Evolutionary conservation across 805 yeast genomes (phyloP).

Genomic region (Henningerozyma blattae): DNA sequence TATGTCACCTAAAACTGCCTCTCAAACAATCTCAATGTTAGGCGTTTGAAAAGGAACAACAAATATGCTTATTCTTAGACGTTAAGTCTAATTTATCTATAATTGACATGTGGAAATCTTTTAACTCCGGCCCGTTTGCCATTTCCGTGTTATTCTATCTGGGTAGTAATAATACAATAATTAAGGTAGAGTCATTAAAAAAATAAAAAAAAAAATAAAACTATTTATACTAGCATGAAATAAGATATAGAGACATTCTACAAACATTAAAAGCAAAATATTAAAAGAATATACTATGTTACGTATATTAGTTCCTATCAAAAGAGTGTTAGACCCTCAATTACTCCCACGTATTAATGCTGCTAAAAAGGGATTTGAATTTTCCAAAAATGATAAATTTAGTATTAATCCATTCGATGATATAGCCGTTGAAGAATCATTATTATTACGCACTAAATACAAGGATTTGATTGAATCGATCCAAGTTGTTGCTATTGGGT

Average conservation of each 20-base stretch:
- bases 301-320: constrained; percentile 78
- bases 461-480: constrained; percentile 62
- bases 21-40: too few species aligned
- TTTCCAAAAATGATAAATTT: constrained; percentile 80
- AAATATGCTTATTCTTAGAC: too few species aligned
- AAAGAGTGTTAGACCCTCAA: constrained; percentile 89
- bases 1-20: too few species aligned
- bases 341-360: constrained; percentile 86
- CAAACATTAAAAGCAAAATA: neutral
- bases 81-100: too few species aligned
- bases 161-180: too few species aligned
- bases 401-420: constrained; percentile 96
- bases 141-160: too few species aligned
- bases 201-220: too few species aligned
- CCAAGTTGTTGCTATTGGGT: constrained; percentile 89
- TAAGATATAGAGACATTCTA: neutral
- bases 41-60: too few species aligned
- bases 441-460: constrained; percentile 51
- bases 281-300: constrained; percentile 1
- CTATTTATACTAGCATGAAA: too few species aligned
- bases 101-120: too few species aligned
- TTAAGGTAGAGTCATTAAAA: too few species aligned
- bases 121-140: too few species aligned
- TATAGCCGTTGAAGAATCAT: constrained; percentile 93
- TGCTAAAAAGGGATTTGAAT: constrained; percentile 61